These are phyloP conservation scores for Simplicillium aogashimaense DNA, from an alignment of 2,329 filamentous ascomycete genomes.

Conservation along the genomic window DNA sequence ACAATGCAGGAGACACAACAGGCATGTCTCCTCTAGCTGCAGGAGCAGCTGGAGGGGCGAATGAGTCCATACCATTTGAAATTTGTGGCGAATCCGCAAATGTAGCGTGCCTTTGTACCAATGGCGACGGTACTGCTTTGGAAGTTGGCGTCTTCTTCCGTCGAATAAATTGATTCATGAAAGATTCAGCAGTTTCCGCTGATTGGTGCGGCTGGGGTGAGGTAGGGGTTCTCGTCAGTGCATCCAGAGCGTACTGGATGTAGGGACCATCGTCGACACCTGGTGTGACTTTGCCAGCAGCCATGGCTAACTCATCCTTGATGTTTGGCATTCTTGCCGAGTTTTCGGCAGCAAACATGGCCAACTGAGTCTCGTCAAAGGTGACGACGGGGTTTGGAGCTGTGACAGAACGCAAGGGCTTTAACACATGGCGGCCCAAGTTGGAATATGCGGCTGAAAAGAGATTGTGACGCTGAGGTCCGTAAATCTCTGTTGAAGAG, in stretches of 20 bases:
- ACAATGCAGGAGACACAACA: conserved; percentile 2
- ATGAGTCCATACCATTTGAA: neutral
- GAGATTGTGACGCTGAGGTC: conserved; percentile 24
- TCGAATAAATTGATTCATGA: conserved; percentile 8
- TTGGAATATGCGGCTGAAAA: conserved; percentile 1
- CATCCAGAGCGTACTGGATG: conserved; percentile 82
- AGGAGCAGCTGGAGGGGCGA: neutral
- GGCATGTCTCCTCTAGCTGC: neutral
- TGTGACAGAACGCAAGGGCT: neutral
- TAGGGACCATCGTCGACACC: conserved; percentile 79
- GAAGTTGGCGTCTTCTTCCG: neutral
- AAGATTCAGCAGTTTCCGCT: conserved; percentile 24
- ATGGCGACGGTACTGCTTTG: no score
- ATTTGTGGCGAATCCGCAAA: no score
- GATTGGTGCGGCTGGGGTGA: conserved; percentile 43
- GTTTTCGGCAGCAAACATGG: conserved; percentile 25
- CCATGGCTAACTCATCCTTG: conserved; percentile 41
- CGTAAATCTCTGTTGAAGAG: conserved; percentile 32
- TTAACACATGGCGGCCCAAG: neutral
- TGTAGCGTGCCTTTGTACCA: no score
- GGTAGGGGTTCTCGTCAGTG: conserved; percentile 64
- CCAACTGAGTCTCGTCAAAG: conserved; percentile 28
- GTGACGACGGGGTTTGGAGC: conserved; percentile 15
- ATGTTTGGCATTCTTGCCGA: conserved; percentile 26
- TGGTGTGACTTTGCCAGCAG: conserved; percentile 53